Evolutionary conservation across 129 eudicot species (phyloP).

Genomic region (Erigeron canadensis): DNA sequence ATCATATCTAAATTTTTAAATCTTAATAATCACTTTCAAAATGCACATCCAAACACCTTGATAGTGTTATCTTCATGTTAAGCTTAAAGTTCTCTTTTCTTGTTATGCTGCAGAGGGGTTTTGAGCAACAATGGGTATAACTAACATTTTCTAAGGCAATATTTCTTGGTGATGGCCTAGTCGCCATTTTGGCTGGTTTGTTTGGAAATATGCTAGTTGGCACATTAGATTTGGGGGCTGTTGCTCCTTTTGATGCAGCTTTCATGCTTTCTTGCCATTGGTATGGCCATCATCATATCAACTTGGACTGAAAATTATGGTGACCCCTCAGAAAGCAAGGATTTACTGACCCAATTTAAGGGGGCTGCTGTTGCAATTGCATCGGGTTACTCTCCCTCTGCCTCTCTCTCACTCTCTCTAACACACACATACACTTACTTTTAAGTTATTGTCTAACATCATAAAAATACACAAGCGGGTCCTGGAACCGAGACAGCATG

Average conservation of each 20-base stretch:
- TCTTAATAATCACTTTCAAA: not conserved
- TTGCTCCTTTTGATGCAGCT: constrained; percentile 92
- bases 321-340: constrained; percentile 82
- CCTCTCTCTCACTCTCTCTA: not conserved
- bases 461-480: not conserved
- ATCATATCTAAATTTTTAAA: not conserved
- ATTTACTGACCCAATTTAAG: constrained; percentile 74
- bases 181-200: constrained; percentile 78
- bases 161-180: constrained; percentile 90
- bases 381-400: constrained; percentile 50
- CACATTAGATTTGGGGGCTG: constrained; percentile 64
- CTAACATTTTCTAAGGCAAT: constrained; percentile 84
- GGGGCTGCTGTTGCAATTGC: constrained; percentile 97
- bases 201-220: constrained; percentile 83
- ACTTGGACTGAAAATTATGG: constrained; percentile 92
- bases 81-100: constrained; percentile 6
- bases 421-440: no score
- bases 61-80: not conserved
- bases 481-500: not conserved
- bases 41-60: not conserved
- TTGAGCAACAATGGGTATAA: constrained; percentile 90
- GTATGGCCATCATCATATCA: constrained; percentile 73
- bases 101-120: constrained; percentile 63
- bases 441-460: not conserved
- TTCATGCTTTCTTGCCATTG: constrained; percentile 72